Conservation (phyloP, 2,329 filamentous ascomycete species). For the Diaporthe nobilis region DNA sequence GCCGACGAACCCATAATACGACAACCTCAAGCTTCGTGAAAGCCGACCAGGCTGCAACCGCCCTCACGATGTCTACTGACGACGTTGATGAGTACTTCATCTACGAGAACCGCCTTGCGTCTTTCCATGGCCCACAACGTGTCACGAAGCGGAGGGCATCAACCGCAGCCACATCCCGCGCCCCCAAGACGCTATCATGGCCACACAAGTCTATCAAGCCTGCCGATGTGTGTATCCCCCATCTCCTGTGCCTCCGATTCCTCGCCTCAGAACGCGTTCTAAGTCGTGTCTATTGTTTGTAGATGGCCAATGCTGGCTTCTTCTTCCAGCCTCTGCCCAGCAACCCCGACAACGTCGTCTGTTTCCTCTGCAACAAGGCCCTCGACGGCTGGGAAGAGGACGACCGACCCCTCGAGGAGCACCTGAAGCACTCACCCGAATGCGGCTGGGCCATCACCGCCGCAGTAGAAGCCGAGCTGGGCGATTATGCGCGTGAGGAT, state of each 20-base stretch:
- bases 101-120: slow-evolving; percentile 82
- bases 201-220: slow-evolving; percentile 73
- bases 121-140: slow-evolving; percentile 78
- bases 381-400: slow-evolving; percentile 93
- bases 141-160: slow-evolving; percentile 79
- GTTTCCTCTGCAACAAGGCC: slow-evolving; percentile 87
- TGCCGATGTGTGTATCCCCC: slow-evolving; percentile 71
- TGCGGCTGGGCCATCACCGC: slow-evolving; percentile 90
- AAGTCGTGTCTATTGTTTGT: slow-evolving; percentile 42
- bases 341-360: slow-evolving; percentile 89
- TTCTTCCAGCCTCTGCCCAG: slow-evolving; percentile 83
- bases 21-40: not conserved
- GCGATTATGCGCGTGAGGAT: slow-evolving; percentile 77
- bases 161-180: slow-evolving; percentile 65
- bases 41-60: slow-evolving; percentile 17
- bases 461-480: slow-evolving; percentile 72
- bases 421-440: slow-evolving; percentile 83
- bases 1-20: not conserved
- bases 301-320: slow-evolving; percentile 94
- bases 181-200: slow-evolving; percentile 76
- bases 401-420: slow-evolving; percentile 87
- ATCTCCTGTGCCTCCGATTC: not conserved
- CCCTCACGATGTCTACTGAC: slow-evolving; percentile 46
- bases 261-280: not conserved
- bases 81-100: slow-evolving; percentile 69